A percentile compares a stretch with the other conserved stretches of the same genome.
Evolutionary conservation across 192 early-diverging fungal genomes (phyloP).

Genomic region (Backusella westeae): DNA sequence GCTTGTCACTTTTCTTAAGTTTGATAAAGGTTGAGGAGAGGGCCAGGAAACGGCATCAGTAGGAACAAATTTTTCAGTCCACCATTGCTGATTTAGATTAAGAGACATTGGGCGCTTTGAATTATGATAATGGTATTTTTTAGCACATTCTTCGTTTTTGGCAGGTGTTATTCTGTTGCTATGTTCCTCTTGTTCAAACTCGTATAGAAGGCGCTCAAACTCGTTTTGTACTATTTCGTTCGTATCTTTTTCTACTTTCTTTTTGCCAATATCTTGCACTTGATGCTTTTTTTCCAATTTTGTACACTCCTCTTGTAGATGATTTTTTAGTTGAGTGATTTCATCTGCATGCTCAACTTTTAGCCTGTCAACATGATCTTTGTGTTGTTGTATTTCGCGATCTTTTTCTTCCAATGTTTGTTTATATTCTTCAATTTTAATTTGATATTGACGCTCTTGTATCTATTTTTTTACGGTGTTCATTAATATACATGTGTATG

Average conservation of each 20-base stretch:
- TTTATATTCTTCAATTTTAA: conserved; percentile 7
- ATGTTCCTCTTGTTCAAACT: conserved; percentile 9
- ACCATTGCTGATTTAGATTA: conserved; percentile 7
- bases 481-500: background rate
- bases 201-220: background rate
- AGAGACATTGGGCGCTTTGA: background rate
- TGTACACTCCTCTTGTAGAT: background rate
- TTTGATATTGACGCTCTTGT: background rate
- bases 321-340: background rate
- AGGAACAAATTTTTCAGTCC: background rate
- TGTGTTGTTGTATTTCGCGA: background rate
- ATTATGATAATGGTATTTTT: background rate
- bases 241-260: background rate
- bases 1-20: background rate
- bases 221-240: background rate
- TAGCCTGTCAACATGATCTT: background rate
- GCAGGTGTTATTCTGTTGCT: background rate
- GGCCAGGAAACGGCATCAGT: conserved; percentile 10
- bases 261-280: background rate
- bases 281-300: background rate
- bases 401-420: background rate
- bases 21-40: background rate
- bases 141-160: background rate
- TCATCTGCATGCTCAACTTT: background rate
- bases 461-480: background rate